These are phyloP conservation scores for Phaeotremella fagi DNA, from an alignment of 768 basidiomycete genomes.

Conservation along the genomic window DNA sequence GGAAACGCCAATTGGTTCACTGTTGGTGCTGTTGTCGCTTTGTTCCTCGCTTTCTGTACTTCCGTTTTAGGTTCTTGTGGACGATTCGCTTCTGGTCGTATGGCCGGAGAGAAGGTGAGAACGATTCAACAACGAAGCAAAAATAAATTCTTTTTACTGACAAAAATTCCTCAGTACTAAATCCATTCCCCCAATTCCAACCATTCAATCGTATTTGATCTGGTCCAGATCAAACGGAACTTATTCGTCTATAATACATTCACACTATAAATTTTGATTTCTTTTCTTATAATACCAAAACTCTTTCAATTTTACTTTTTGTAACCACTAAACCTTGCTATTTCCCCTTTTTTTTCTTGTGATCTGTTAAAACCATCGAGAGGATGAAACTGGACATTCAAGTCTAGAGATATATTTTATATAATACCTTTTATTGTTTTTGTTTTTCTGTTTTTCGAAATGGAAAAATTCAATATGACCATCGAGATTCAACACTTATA, in stretches of 20 bases:
- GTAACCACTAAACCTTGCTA: neutral
- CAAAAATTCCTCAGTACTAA: constrained; percentile 11
- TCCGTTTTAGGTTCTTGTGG: constrained; percentile 65
- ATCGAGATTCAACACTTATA: too few species aligned
- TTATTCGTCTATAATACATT: too few species aligned
- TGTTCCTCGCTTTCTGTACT: constrained; percentile 64
- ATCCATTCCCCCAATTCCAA: neutral
- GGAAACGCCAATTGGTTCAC: constrained; percentile 82
- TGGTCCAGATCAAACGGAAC: too few species aligned
- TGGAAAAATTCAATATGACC: too few species aligned
- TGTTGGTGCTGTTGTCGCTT: constrained; percentile 65
- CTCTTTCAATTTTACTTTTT: neutral
- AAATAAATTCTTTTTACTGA: neutral
- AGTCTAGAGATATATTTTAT: too few species aligned
- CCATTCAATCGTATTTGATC: neutral
- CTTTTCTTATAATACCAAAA: neutral
- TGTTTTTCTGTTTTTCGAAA: too few species aligned
- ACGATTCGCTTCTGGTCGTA: constrained; percentile 50
- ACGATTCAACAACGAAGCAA: neutral
- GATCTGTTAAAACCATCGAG: too few species aligned
- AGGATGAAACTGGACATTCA: too few species aligned
- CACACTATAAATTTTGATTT: neutral
- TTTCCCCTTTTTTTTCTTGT: too few species aligned
- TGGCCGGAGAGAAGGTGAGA: constrained; percentile 43
- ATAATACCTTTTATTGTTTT: too few species aligned